Evolutionary conservation across 164 flowering plant genomes (phyloP), one percentile per base, ranked within the genome.

Genomic region (Umbilicus rupestris): DNA sequence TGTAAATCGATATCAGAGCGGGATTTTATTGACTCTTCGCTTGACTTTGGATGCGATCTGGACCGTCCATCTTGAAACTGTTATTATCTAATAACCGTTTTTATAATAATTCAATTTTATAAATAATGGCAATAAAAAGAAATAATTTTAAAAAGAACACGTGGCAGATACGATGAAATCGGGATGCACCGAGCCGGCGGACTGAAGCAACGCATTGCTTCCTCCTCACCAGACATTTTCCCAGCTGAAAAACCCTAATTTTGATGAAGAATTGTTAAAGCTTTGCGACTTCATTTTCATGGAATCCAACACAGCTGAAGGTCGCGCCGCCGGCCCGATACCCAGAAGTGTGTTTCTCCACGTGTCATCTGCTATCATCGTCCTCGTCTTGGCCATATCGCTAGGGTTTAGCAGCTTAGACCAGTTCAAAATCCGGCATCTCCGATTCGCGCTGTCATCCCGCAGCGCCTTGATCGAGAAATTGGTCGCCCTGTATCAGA

Each of bases 401-500:
- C 7, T 55, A 55, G 60, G 60, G 19, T 28, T 55, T 28, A 55
- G 29, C 60, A 28, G 33, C 7, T 28, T 33, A 1, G 33, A 55
- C 6, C 16, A 55, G 33, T 16, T 55, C 31, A 55, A 16, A 55
- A 55, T 55, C 60, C 33, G 17, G 1, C n/a, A 11, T 30, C 33
- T 55, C 8, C 60, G 60, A 15, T 19, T 55, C 60, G 3, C 17
- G 14, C 33, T 55, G 15, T 14, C 33, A 55, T 15, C 60, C 33
- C 60, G 19, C 33, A 2, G 29, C 60, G 17, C 60, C 6, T 30
- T 28, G 11, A 3, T 55, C 3, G 19, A 55, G 14, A 55, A 64
- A 44, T 42, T n/a, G 15, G 24, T 62, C 44, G 44, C 33, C 72
- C 68, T 67, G 52, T 69, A 50, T 52, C 24, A 20, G n/a, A 41